Conservation (phyloP, 352 stramenopile species). For the Peronospora belbahrii region DNA sequence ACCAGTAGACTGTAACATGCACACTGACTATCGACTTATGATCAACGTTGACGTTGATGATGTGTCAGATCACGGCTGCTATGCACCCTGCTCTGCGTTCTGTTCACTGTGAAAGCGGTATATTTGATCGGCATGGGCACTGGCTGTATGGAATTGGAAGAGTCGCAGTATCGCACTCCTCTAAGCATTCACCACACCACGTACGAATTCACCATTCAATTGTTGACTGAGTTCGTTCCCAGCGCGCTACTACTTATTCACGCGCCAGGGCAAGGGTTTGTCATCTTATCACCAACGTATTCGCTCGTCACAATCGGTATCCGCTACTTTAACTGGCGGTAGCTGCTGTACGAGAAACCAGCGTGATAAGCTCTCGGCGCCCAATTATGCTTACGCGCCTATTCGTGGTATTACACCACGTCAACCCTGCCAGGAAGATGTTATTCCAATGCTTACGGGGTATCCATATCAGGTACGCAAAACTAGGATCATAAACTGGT, state of each 20-base stretch:
- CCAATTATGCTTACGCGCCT: constrained; percentile 32
- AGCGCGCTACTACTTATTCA: constrained; percentile 56
- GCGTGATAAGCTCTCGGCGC: constrained; percentile 32
- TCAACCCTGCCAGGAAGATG: constrained; percentile 41
- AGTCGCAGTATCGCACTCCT: constrained; percentile 52
- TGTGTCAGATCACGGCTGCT: constrained; percentile 61
- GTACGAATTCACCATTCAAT: constrained; percentile 68
- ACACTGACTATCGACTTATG: constrained; percentile 3
- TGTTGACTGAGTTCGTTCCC: constrained; percentile 67
- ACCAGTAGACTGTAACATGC: neutral
- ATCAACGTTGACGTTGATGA: constrained; percentile 2
- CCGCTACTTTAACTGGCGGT: constrained; percentile 27
- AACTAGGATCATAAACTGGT: neutral
- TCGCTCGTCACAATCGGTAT: constrained; percentile 20
- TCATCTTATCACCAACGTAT: constrained; percentile 16
- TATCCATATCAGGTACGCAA: constrained; percentile 61
- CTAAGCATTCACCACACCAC: constrained; percentile 59
- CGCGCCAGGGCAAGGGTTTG: constrained; percentile 33
- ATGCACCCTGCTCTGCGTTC: constrained; percentile 60
- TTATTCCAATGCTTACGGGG: constrained; percentile 42
- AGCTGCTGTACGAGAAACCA: constrained; percentile 23
- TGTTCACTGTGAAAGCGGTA: constrained; percentile 58
- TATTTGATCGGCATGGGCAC: constrained; percentile 70
- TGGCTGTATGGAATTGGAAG: constrained; percentile 47
- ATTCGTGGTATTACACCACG: constrained; percentile 21